phyloP scores from a whole-genome alignment of 768 basidiomycete species.

The Phanerochaete sordida region DNA sequence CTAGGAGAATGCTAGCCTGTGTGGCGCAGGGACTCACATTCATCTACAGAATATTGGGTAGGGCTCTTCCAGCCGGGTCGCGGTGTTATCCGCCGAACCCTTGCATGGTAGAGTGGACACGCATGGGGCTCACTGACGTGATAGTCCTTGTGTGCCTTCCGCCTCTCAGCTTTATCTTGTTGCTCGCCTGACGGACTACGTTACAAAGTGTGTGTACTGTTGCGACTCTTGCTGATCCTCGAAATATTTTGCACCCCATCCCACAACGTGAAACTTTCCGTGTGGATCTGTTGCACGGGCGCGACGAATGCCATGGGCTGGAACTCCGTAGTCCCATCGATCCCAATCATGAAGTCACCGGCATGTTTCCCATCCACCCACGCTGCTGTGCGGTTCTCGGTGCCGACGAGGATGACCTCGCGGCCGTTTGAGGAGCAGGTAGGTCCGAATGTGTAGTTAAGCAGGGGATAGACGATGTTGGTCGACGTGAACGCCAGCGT shows the following conservation, averaged over 20 bases:
- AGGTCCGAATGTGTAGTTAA: constrained; percentile 13
- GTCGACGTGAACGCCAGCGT: constrained; percentile 23
- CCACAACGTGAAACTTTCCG: constrained; percentile 13
- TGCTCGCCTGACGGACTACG: neutral
- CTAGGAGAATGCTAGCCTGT: neutral
- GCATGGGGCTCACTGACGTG: neutral
- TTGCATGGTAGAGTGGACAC: neutral
- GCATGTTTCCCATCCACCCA: constrained; percentile 18
- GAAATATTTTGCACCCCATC: constrained; percentile 14
- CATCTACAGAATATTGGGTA: constrained; percentile 1
- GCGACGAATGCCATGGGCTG: constrained; percentile 23
- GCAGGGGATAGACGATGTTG: constrained; percentile 19
- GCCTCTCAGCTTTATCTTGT: no score
- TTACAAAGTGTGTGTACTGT: neutral
- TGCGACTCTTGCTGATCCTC: neutral
- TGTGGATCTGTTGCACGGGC: constrained; percentile 12
- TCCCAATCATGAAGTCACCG: constrained; percentile 18
- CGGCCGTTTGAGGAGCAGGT: neutral
- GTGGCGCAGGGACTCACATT: constrained; percentile 6
- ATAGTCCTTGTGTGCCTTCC: neutral
- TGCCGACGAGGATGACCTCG: constrained; percentile 18
- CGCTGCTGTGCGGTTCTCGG: constrained; percentile 16
- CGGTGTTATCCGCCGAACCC: neutral
- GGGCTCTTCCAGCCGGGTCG: neutral
- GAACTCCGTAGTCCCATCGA: constrained; percentile 12